A percentile compares a stretch with the other conserved stretches of the same genome.
phyloP scores from a whole-genome alignment of 2,329 filamentous ascomycete species.

The Aspergillus oerlinghausenensis region DNA sequence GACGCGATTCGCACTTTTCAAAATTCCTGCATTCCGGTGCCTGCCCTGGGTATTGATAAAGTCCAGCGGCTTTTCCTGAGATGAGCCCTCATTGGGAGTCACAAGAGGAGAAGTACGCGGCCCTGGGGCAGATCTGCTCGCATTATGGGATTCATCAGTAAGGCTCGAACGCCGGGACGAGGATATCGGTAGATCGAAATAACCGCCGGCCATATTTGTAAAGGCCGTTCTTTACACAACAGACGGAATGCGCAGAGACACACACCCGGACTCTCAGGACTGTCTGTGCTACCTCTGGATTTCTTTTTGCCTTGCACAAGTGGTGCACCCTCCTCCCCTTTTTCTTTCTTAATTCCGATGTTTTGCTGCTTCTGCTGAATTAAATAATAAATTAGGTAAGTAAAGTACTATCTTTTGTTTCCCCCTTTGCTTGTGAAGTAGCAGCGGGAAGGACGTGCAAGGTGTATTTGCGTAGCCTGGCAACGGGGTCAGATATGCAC shows the following conservation, averaged over 20 bases:
- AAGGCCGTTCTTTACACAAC: constrained; percentile 5
- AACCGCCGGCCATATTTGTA: constrained; percentile 29
- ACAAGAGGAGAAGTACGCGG: constrained; percentile 22
- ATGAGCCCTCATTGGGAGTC: constrained; percentile 21
- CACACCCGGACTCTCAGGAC: constrained; percentile 2
- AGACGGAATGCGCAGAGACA: neutral
- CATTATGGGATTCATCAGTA: constrained; percentile 19
- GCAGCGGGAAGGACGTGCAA: neutral
- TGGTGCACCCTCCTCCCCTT: neutral
- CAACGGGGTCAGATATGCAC: constrained; percentile 13
- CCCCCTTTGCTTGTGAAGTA: neutral
- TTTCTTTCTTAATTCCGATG: neutral
- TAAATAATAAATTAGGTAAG: neutral
- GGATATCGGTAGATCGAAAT: constrained; percentile 28
- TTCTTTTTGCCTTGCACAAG: neutral
- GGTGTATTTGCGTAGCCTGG: constrained; percentile 8
- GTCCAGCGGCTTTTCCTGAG: constrained; percentile 15
- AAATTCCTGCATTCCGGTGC: constrained; percentile 36
- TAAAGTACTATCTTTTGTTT: neutral
- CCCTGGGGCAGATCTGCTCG: constrained; percentile 19
- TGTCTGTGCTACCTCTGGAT: constrained; percentile 10
- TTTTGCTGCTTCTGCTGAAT: neutral
- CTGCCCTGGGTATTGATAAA: constrained; percentile 25
- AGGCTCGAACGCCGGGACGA: constrained; percentile 23
- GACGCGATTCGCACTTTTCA: constrained; percentile 31